Evolutionary conservation across 179 eudicot genomes (phyloP).

Genomic region (Silene noctiflora): DNA sequence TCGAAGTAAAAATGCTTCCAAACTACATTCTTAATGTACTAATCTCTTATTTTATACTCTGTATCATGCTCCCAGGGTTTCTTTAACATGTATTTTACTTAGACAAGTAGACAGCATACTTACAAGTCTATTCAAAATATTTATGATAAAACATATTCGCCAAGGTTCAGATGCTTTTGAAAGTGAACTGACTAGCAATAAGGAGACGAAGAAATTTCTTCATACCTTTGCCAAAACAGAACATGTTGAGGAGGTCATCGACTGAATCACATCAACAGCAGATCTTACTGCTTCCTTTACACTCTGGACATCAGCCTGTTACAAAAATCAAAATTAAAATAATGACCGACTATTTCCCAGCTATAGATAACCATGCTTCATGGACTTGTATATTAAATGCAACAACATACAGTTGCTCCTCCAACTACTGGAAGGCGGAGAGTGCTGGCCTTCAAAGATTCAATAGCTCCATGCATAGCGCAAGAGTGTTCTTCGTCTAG

Average conservation of each 20-base stretch:
- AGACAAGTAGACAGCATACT: background rate
- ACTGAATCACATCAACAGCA: slow-evolving; percentile 89
- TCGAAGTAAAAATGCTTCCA: background rate
- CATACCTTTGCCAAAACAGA: slow-evolving; percentile 61
- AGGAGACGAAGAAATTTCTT: background rate
- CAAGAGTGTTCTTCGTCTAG: slow-evolving; percentile 68
- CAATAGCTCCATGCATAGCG: slow-evolving; percentile 82
- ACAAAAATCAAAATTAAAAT: slow-evolving; percentile 10
- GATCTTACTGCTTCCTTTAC: slow-evolving; percentile 78
- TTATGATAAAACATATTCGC: background rate
- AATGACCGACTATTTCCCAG: slow-evolving; percentile 15
- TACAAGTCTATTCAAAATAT: background rate
- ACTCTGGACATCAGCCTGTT: slow-evolving; percentile 78
- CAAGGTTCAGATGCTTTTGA: background rate
- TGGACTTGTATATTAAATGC: slow-evolving; percentile 10
- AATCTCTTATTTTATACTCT: background rate
- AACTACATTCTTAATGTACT: background rate
- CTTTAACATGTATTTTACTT: background rate
- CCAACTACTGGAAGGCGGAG: slow-evolving; percentile 97
- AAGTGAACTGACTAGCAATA: background rate
- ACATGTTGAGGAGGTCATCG: slow-evolving; percentile 70
- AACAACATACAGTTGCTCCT: slow-evolving; percentile 69
- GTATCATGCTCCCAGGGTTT: background rate
- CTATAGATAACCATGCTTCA: background rate
- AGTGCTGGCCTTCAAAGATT: slow-evolving; percentile 95